Evolutionary conservation across 202 grass and related monocot species (phyloP).

Genomic region (Saccharum hybrid): DNA sequence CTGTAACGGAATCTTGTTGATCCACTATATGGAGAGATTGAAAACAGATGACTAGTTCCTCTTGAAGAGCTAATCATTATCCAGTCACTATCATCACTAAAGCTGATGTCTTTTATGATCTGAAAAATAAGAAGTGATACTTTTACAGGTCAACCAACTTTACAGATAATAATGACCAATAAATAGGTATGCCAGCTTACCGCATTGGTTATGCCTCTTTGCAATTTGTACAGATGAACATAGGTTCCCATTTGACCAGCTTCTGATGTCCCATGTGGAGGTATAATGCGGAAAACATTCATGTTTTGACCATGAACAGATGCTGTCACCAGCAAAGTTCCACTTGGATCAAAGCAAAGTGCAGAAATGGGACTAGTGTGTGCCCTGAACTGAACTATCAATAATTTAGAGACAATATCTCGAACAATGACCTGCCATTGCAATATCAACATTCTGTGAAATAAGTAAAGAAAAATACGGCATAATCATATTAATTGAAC

Average conservation of each 20-base stretch:
- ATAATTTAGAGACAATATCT: conserved; percentile 87
- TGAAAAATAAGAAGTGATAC: conserved; percentile 47
- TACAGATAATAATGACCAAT: conserved; percentile 35
- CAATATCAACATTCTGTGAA: conserved; percentile 42
- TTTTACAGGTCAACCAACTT: conserved; percentile 32
- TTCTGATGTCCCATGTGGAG: conserved; percentile 61
- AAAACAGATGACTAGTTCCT: conserved; percentile 89
- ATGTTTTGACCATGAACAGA: conserved; percentile 89
- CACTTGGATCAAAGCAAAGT: conserved; percentile 94
- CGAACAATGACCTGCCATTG: conserved; percentile 76
- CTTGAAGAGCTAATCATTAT: conserved; percentile 98
- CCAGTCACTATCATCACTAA: conserved; percentile 94
- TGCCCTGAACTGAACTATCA: conserved; percentile 93
- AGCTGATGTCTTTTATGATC: conserved; percentile 99
- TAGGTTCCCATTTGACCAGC: conserved; percentile 63
- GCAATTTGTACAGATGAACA: conserved; percentile 88
- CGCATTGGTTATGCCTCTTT: conserved; percentile 93
- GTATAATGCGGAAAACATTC: conserved; percentile 90
- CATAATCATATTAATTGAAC: neutral
- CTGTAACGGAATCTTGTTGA: conserved; percentile 61
- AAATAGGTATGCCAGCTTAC: conserved; percentile 54
- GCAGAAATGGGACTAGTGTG: conserved; percentile 94
- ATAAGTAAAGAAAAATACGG: conserved; percentile 10
- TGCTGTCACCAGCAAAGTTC: conserved; percentile 94
- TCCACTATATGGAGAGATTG: conserved; percentile 72